phyloP scores from a whole-genome alignment of 257 asterid genomes.

The Penstemon barbatus region DNA sequence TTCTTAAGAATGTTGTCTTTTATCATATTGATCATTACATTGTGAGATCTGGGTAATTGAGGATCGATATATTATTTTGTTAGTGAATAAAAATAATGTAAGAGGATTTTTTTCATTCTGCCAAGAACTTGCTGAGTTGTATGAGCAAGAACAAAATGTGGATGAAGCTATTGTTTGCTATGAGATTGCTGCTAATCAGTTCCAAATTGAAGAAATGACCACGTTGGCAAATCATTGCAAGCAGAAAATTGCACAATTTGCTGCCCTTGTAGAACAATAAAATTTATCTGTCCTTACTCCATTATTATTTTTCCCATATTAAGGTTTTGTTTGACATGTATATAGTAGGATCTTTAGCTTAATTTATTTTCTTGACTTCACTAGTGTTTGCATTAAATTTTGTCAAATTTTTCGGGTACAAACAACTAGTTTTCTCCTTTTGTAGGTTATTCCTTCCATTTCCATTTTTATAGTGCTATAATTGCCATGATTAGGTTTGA shows the following conservation, averaged over 20 bases:
- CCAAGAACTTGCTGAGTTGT: conserved; percentile 91
- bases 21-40: too few relatives aligned
- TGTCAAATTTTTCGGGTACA: too few relatives aligned
- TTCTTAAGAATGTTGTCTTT: too few relatives aligned
- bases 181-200: conserved; percentile 87
- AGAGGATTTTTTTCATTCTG: conserved; percentile 12
- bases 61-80: not conserved
- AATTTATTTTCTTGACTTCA: not conserved
- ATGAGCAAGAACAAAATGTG: conserved; percentile 77
- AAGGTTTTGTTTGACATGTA: not conserved
- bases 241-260: conserved; percentile 84
- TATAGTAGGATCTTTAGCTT: not conserved
- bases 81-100: conserved; percentile 8
- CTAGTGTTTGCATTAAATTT: too few relatives aligned
- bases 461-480: conserved; percentile 11
- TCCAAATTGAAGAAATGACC: conserved; percentile 77
- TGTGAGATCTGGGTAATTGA: too few relatives aligned
- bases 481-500: not conserved
- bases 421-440: too few relatives aligned
- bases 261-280: conserved; percentile 88
- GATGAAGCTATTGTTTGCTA: conserved; percentile 72
- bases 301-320: not conserved
- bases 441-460: not conserved
- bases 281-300: conserved; percentile 34
- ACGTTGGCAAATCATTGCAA: conserved; percentile 91